A percentile compares a stretch with the other conserved stretches of the same genome.
Evolutionary conservation across 345 rosid species (phyloP).

Genomic region (Isatis tinctoria): DNA sequence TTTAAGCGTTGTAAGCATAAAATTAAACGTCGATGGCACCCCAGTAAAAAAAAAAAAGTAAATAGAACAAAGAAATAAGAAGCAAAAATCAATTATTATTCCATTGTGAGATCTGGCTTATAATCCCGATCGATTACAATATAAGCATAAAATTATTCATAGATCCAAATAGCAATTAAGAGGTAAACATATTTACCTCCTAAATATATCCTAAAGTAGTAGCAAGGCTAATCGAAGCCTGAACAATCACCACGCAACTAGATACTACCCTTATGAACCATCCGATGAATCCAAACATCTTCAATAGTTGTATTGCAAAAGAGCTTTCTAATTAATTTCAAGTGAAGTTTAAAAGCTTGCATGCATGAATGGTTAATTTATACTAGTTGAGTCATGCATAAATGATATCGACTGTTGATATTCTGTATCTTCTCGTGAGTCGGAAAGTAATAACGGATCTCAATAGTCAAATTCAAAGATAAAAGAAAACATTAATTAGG

Average conservation of each 20-base stretch:
- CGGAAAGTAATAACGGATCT: not conserved
- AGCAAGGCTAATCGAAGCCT: not conserved
- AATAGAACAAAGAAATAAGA: not conserved
- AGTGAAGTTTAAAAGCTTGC: not conserved
- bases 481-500: not conserved
- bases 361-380: slow-evolving; percentile 13
- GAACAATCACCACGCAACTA: not conserved
- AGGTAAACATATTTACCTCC: not conserved
- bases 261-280: not conserved
- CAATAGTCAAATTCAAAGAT: not conserved
- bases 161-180: not conserved
- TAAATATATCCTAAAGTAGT: not conserved
- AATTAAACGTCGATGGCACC: too few relatives aligned
- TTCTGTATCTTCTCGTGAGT: slow-evolving; percentile 1
- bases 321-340: not conserved
- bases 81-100: not conserved
- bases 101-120: not conserved
- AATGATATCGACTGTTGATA: not conserved
- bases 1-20: too few relatives aligned
- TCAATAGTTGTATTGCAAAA: not conserved
- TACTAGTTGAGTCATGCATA: not conserved
- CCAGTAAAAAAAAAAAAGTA: too few relatives aligned
- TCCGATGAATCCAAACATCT: not conserved
- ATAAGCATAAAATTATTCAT: not conserved
- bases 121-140: not conserved